Evolutionary conservation across 306 rosid species (phyloP).

Genomic region (Quercus parvula): DNA sequence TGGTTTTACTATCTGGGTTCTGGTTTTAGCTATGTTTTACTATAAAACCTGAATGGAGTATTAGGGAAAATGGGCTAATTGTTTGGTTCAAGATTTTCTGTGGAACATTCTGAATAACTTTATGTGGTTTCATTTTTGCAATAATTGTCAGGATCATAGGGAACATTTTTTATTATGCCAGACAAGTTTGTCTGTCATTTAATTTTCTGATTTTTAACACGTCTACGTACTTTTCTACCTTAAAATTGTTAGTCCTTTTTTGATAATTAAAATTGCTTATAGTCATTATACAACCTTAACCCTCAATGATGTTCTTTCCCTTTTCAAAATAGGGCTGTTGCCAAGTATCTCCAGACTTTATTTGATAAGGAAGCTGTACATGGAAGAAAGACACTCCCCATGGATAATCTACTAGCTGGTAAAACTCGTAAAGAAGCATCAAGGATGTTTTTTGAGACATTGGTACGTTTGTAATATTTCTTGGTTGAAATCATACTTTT

Average conservation of each 20-base stretch:
- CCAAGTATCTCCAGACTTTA: conserved; percentile 83
- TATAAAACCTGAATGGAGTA: background rate
- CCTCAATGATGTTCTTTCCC: conserved; percentile 18
- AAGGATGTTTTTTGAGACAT: conserved; percentile 72
- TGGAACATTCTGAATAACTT: background rate
- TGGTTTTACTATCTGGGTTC: background rate
- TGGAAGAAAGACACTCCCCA: conserved; percentile 61
- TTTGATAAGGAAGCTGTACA: conserved; percentile 70
- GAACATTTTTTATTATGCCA: background rate
- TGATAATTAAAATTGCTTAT: background rate
- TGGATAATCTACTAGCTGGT: conserved; percentile 66
- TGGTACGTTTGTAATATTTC: conserved; percentile 52
- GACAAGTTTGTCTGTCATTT: background rate
- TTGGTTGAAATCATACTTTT: background rate
- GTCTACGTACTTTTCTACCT: background rate
- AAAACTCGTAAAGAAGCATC: conserved; percentile 78
- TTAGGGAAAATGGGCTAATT: background rate
- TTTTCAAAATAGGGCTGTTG: conserved; percentile 63
- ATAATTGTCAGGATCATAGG: background rate
- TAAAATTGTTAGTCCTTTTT: background rate
- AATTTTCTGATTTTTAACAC: background rate
- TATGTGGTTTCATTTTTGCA: background rate
- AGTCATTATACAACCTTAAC: background rate
- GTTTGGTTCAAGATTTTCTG: background rate
- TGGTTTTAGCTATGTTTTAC: background rate